Evolutionary conservation across 257 asterid species (phyloP).

Genomic region (Solanum neorickii): DNA sequence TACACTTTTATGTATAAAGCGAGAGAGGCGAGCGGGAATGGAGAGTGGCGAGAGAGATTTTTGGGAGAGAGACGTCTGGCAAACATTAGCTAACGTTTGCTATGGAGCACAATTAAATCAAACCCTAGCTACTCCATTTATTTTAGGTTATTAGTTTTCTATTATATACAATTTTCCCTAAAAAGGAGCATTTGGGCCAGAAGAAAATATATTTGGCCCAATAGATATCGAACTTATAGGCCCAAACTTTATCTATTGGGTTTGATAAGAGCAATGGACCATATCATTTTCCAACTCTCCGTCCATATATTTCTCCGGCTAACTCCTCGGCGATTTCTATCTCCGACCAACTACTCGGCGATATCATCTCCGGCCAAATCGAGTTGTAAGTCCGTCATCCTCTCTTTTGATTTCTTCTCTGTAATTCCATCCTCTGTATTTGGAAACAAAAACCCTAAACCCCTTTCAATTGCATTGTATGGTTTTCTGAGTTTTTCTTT

Average conservation of each 20-base stretch:
- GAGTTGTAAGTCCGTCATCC: neutral
- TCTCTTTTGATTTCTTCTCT: neutral
- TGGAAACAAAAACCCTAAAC: neutral
- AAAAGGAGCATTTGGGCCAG: neutral
- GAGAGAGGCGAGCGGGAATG: too few species aligned
- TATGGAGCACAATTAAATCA: too few species aligned
- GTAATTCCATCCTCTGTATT: neutral
- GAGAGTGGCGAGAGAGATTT: too few species aligned
- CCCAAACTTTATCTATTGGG: neutral
- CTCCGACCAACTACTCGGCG: neutral
- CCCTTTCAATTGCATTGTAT: neutral
- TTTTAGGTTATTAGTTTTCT: too few species aligned
- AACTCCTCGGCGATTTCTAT: neutral
- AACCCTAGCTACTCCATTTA: too few species aligned
- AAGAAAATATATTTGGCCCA: neutral
- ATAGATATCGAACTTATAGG: neutral
- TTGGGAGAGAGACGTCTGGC: too few species aligned
- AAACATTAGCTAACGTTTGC: too few species aligned
- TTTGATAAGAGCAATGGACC: neutral
- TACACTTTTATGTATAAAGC: too few species aligned
- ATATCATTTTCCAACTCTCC: neutral
- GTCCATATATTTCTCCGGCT: neutral
- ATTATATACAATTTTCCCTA: too few species aligned
- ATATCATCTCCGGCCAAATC: neutral
- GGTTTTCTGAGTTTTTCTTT: neutral